Conservation (phyloP, 1,284 basidiomycete species). For the Xerocomus amazonicus region DNA sequence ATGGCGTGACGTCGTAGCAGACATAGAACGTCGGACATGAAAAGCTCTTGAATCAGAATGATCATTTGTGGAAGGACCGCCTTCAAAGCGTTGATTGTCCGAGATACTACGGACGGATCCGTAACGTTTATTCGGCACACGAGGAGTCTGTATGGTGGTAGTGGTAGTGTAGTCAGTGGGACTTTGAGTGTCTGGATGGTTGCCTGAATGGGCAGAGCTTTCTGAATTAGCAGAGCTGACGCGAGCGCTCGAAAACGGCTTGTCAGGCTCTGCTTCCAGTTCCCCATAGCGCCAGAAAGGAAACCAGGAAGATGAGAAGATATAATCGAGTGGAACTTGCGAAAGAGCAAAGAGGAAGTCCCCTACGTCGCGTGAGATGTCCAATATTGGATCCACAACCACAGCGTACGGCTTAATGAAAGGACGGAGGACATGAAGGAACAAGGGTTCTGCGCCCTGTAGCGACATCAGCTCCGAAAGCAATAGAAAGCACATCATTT, state of each 20-base stretch:
- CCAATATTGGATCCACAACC: slow-evolving; percentile 58
- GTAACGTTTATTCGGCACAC: slow-evolving; percentile 7
- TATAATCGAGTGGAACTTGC: slow-evolving; percentile 49
- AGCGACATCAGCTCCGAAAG: slow-evolving; percentile 13
- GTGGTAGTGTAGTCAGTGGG: slow-evolving; percentile 4
- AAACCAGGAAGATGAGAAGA: slow-evolving; percentile 43
- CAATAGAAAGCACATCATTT: slow-evolving; percentile 3
- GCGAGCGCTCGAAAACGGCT: slow-evolving; percentile 8
- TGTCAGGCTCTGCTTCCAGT: slow-evolving; percentile 10
- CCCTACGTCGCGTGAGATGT: slow-evolving; percentile 53
- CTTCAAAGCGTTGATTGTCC: slow-evolving; percentile 11
- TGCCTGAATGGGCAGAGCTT: slow-evolving; percentile 5
- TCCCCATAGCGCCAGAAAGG: slow-evolving; percentile 14
- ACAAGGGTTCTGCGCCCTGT: slow-evolving; percentile 78
- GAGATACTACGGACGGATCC: slow-evolving; percentile 19
- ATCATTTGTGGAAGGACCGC: slow-evolving; percentile 2
- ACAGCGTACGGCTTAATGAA: slow-evolving; percentile 63
- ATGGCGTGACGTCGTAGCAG: slow-evolving; percentile 22
- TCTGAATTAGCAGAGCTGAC: slow-evolving; percentile 3
- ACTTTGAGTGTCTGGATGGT: slow-evolving; percentile 13
- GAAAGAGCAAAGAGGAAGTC: slow-evolving; percentile 61
- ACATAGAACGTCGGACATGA: slow-evolving; percentile 12
- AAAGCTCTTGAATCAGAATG: slow-evolving; percentile 1
- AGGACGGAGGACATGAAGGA: slow-evolving; percentile 68
- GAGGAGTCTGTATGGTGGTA: slow-evolving; percentile 9